Base-by-base conservation (phyloP, 441 rosid species). In the California macrophylla region DNA sequence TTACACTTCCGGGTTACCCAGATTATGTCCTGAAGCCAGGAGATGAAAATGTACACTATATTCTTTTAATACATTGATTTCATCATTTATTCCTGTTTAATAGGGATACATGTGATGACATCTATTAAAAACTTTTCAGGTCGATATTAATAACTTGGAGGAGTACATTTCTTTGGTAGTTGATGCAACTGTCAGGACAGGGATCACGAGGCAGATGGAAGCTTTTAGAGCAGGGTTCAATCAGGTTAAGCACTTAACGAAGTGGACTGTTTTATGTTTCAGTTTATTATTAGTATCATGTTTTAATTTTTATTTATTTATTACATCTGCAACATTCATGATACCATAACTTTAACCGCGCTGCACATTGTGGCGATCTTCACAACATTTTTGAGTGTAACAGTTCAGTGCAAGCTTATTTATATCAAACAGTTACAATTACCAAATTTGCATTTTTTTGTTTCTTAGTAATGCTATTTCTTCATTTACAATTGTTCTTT, bases 181-280 rank as follows among this genome's bases (percentile, higher is more conserved):
- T 74, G 96, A 96, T 81, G 96, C 98, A 29, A 88, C 94, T 70
- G 90, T 96, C 70, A 93, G 85, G 84, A 73, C 83, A 0, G 99
- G 99, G 71, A 87, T 93, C 16, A 25, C 74, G 74, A 82, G 90
- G 64, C 99, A 96, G 78, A 66, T 91, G 70, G 98, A 96, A 71
- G 99, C 99, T 71, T 93, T 96, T 79, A 84, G 89, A 79, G 87
- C 90, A 23, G 99, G 99, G 63, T 96, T 96, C 76, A 93, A 89
- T 83, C 99, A 96, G 96, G 99, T 91, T 28, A 25, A 67, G 24
- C 64, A 64, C n/a, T 54, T 69, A 10, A 24, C n/a, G 30, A 24
- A 24, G 24, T 16, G 3, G 30, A 24, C 8, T 58, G 38, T 32
- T 42, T 42, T 42, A 42, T 10, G 50, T 42, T 42, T 47, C 54